phyloP scores from a whole-genome alignment of 768 basidiomycete species.

The Amanita muscaria region DNA sequence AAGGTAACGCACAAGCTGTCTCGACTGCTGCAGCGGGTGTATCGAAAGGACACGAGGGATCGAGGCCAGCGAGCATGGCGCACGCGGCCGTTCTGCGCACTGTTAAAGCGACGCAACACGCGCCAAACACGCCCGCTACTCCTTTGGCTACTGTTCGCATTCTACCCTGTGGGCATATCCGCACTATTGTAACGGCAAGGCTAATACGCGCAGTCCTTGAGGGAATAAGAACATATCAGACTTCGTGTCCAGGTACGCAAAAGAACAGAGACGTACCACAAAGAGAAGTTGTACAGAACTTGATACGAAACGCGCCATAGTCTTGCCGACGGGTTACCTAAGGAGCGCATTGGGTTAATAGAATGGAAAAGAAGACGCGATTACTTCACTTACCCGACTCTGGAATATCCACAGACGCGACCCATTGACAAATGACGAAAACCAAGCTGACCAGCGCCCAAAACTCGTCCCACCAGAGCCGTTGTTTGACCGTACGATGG shows the following conservation, averaged over 20 bases:
- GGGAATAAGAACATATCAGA: too few species aligned
- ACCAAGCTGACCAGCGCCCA: slow-evolving; percentile 10
- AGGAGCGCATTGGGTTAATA: not conserved
- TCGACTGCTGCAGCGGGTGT: not conserved
- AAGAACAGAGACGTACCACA: slow-evolving; percentile 10
- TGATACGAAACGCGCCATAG: slow-evolving; percentile 1
- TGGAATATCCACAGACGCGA: not conserved
- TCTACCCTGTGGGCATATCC: slow-evolving; percentile 12
- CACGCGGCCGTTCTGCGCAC: slow-evolving; percentile 14
- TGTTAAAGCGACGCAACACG: slow-evolving; percentile 8
- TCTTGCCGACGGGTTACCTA: not conserved
- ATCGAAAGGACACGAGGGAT: not conserved
- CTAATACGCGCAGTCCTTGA: slow-evolving; percentile 10
- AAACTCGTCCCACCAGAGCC: slow-evolving; percentile 13
- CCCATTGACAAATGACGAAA: slow-evolving; percentile 3
- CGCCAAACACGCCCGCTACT: slow-evolving; percentile 8
- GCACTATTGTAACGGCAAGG: slow-evolving; percentile 17
- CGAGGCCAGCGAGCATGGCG: not conserved
- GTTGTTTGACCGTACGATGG: slow-evolving; percentile 5
- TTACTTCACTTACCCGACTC: too few species aligned
- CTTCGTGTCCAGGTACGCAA: too few species aligned
- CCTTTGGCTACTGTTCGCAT: slow-evolving; percentile 11
- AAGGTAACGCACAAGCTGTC: not conserved
- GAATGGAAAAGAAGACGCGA: not conserved
- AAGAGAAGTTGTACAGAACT: not conserved